Percentiles rank a stretch among this genome's conserved stretches.
phyloP scores from a whole-genome alignment of 495 filamentous ascomycete genomes.

The Penicillium macrosclerotiorum region DNA sequence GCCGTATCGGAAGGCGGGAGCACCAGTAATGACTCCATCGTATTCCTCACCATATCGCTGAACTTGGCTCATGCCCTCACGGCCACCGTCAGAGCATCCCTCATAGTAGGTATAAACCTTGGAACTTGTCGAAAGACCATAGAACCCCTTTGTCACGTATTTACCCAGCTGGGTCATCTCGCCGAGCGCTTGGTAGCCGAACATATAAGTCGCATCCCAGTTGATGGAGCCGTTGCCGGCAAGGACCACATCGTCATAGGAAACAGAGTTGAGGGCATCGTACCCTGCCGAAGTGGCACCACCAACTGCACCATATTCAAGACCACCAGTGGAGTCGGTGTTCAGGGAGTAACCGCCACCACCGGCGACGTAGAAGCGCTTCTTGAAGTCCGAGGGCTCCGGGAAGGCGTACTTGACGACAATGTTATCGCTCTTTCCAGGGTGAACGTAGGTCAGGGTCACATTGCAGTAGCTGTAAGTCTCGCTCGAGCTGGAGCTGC shows the following conservation, averaged over 20 bases:
- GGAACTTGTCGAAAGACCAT: constrained; percentile 21
- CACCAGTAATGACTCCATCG: constrained; percentile 49
- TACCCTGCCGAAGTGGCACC: constrained; percentile 41
- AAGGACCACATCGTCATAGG: constrained; percentile 36
- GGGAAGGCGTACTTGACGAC: constrained; percentile 35
- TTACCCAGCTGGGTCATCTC: constrained; percentile 39
- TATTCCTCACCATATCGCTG: constrained; percentile 51
- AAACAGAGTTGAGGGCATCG: constrained; percentile 28
- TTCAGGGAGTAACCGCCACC: constrained; percentile 29
- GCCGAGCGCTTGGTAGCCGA: constrained; percentile 42
- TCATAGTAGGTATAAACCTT: constrained; percentile 41
- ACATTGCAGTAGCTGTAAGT: constrained; percentile 39
- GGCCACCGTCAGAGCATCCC: constrained; percentile 39
- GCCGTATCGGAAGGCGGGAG: constrained; percentile 51
- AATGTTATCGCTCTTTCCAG: constrained; percentile 30
- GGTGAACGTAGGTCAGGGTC: constrained; percentile 34
- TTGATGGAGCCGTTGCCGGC: constrained; percentile 43
- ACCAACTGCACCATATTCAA: constrained; percentile 37
- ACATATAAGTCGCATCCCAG: constrained; percentile 44
- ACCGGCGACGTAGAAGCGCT: constrained; percentile 38
- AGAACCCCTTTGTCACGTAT: constrained; percentile 32
- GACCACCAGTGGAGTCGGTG: constrained; percentile 32
- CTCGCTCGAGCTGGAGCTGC: constrained; percentile 9
- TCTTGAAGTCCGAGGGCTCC: constrained; percentile 32
- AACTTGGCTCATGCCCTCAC: constrained; percentile 46